These are phyloP conservation scores for Podospora sp. DNA, from an alignment of 495 filamentous ascomycete genomes.

Conservation along the genomic window DNA sequence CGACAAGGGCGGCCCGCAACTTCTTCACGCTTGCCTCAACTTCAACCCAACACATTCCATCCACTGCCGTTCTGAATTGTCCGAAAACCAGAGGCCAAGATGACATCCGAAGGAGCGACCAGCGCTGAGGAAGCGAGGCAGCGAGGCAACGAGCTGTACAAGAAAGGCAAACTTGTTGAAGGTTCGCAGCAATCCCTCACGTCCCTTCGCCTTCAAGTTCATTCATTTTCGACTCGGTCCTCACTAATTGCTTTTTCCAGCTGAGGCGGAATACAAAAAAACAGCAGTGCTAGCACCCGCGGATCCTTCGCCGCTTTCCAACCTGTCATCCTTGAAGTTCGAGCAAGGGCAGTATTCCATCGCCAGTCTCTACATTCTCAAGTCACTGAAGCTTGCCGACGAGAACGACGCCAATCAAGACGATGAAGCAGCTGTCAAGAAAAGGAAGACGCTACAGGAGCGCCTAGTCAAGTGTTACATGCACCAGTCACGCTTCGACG, in stretches of 20 bases:
- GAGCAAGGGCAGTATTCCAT: slow-evolving; percentile 38
- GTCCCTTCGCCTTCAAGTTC: too few relatives aligned
- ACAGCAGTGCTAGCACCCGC: slow-evolving; percentile 24
- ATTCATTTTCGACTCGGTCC: background rate
- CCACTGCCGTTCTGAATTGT: too few relatives aligned
- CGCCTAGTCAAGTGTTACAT: slow-evolving; percentile 35
- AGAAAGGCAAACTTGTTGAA: background rate
- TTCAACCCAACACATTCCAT: too few relatives aligned
- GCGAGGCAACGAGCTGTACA: slow-evolving; percentile 12
- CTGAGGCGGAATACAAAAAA: slow-evolving; percentile 10
- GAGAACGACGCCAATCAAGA: background rate
- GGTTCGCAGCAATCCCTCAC: background rate
- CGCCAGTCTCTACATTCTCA: slow-evolving; percentile 27
- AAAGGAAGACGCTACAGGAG: slow-evolving; percentile 30
- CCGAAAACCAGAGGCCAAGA: too few relatives aligned
- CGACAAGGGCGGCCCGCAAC: too few relatives aligned
- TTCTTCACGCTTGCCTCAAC: too few relatives aligned
- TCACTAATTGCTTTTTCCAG: background rate
- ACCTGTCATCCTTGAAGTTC: slow-evolving; percentile 39
- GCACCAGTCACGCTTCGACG: slow-evolving; percentile 27
- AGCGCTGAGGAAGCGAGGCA: background rate
- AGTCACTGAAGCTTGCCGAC: slow-evolving; percentile 30
- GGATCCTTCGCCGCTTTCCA: slow-evolving; percentile 36
- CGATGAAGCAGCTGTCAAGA: background rate
- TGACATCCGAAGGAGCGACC: background rate